Evolutionary conservation across 768 basidiomycete genomes (phyloP).

Genomic region (Serendipita sp.): DNA sequence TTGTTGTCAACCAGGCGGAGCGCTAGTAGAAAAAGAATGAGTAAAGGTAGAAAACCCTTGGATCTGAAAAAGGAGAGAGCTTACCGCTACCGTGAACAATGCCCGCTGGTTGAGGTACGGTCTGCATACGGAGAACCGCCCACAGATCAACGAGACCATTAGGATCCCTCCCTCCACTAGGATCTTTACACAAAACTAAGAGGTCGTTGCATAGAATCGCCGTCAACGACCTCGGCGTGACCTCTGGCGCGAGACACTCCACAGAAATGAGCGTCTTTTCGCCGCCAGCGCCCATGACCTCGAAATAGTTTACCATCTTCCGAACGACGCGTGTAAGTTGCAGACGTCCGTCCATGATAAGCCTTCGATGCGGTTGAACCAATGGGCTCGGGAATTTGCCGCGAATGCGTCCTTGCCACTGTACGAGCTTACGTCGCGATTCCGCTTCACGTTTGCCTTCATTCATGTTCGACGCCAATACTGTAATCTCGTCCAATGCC

Average conservation of each 20-base stretch:
- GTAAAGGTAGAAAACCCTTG: neutral
- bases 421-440: slow-evolving; percentile 75
- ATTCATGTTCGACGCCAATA: slow-evolving; percentile 88
- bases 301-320: slow-evolving; percentile 66
- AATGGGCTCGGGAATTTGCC: slow-evolving; percentile 92
- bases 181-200: slow-evolving; percentile 78
- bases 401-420: slow-evolving; percentile 78
- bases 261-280: slow-evolving; percentile 73
- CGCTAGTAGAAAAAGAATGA: slow-evolving; percentile 25
- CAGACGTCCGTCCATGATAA: slow-evolving; percentile 84
- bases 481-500: slow-evolving; percentile 74
- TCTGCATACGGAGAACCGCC: slow-evolving; percentile 94
- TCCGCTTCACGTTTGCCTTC: slow-evolving; percentile 95
- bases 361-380: slow-evolving; percentile 89
- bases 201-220: slow-evolving; percentile 88
- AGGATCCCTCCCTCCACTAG: slow-evolving; percentile 63
- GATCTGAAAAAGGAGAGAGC: slow-evolving; percentile 8
- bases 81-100: slow-evolving; percentile 76
- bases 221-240: slow-evolving; percentile 60
- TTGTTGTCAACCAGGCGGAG: slow-evolving; percentile 84
- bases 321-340: slow-evolving; percentile 80
- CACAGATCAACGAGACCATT: slow-evolving; percentile 73
- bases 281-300: slow-evolving; percentile 60
- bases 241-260: slow-evolving; percentile 75
- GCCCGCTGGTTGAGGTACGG: slow-evolving; percentile 74